A percentile compares a stretch with the other conserved stretches of the same genome.
phyloP scores from a whole-genome alignment of 2,329 filamentous ascomycete species.

The Curvularia hawaiiensis region DNA sequence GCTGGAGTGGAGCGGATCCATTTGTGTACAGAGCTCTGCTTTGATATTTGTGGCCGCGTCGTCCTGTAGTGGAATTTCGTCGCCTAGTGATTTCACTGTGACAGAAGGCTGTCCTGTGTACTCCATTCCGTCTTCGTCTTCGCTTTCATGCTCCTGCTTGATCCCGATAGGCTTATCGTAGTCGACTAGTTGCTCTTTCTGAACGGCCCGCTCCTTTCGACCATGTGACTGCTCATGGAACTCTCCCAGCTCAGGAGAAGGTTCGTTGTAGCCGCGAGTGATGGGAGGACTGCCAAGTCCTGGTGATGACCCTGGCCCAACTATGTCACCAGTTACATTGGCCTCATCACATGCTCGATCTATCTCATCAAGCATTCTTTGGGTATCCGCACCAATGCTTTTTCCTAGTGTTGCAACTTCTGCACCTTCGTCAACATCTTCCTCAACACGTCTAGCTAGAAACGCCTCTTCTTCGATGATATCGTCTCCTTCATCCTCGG shows the following conservation, averaged over 20 bases:
- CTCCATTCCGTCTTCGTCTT: neutral
- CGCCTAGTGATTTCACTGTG: neutral
- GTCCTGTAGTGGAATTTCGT: neutral
- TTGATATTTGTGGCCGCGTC: neutral
- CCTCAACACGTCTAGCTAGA: slow-evolving; percentile 7
- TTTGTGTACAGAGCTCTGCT: neutral
- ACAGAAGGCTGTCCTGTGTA: neutral
- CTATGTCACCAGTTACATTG: slow-evolving; percentile 5
- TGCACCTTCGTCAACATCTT: neutral
- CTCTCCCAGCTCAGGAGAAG: slow-evolving; percentile 32
- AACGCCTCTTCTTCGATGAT: slow-evolving; percentile 25
- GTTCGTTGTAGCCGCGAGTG: slow-evolving; percentile 2
- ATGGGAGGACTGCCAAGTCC: slow-evolving; percentile 6
- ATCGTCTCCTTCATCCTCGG: slow-evolving; percentile 41
- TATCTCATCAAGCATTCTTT: slow-evolving; percentile 33
- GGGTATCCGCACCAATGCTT: slow-evolving; percentile 31
- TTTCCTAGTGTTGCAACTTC: slow-evolving; percentile 3
- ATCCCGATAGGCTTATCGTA: neutral
- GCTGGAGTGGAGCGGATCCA: slow-evolving; percentile 19
- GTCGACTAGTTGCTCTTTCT: neutral
- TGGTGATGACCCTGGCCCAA: slow-evolving; percentile 11
- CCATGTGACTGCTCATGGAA: neutral
- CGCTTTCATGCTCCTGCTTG: slow-evolving; percentile 14
- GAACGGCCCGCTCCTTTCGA: neutral
- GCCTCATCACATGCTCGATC: slow-evolving; percentile 32